These are phyloP conservation scores for Citrullus amarus DNA, from an alignment of 306 rosid species.

Conservation along the genomic window DNA sequence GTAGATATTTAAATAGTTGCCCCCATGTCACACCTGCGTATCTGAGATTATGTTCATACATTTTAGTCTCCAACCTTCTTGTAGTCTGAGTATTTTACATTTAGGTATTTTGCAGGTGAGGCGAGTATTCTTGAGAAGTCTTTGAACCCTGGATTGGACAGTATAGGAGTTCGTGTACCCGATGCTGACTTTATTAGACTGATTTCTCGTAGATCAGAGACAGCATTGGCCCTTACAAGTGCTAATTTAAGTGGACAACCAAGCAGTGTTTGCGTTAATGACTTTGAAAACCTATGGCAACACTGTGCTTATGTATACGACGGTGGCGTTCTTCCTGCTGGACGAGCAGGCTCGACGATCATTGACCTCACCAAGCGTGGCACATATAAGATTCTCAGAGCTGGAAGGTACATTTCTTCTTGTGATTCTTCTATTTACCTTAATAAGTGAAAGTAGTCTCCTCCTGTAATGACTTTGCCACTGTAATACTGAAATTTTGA, in stretches of 20 bases:
- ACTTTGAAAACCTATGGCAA: conserved; percentile 72
- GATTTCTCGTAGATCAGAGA: conserved; percentile 55
- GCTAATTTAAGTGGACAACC: conserved; percentile 89
- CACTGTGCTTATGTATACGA: conserved; percentile 75
- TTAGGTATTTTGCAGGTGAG: conserved; percentile 53
- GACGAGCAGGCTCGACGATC: conserved; percentile 82
- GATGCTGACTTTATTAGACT: conserved; percentile 69
- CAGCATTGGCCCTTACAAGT: conserved; percentile 83
- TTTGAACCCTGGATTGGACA: conserved; percentile 80
- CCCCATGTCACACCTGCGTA: background rate
- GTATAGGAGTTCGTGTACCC: conserved; percentile 85
- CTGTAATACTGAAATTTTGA: background rate
- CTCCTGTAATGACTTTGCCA: background rate
- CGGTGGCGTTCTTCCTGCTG: conserved; percentile 75
- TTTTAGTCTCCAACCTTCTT: background rate
- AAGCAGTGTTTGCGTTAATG: conserved; percentile 66
- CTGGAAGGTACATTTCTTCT: conserved; percentile 65
- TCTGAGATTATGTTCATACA: background rate
- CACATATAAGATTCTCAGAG: conserved; percentile 67
- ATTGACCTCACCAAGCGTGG: conserved; percentile 58
- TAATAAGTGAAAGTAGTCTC: background rate
- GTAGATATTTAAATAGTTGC: background rate
- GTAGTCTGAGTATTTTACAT: conserved; percentile 3
- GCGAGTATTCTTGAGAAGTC: conserved; percentile 74
- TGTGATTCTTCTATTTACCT: background rate